Base-by-base conservation (phyloP, 495 filamentous ascomycete species). In the Hyaloscypha variabilis region DNA sequence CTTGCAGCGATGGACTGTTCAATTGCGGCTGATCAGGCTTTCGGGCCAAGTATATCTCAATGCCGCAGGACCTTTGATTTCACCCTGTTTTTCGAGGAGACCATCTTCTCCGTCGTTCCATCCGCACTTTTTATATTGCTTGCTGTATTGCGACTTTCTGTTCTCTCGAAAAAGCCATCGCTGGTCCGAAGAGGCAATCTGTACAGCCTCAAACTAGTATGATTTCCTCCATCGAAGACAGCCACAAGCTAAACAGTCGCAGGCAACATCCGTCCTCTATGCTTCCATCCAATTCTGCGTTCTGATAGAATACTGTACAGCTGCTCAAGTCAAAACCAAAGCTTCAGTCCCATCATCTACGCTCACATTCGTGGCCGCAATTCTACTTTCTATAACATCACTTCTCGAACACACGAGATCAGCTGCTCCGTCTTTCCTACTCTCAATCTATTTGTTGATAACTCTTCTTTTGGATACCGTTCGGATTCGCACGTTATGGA, bases 361-460 rank as follows among this genome's bases (percentile, higher is more conserved):
- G 0, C 51, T 89, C 13, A 63, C 74, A 26, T 73, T 84, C 3
- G 58, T 81, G 24, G 70, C 67, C 19, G 66, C 69, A 2, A 62
- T 76, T 8, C 62, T 77, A 3, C 73, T 76, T 39, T 62, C 60
- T 13, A 50, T 75, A 4, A 64, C 79, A 17, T 82, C 80, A 2
- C 75, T 75, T 60, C 49, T 75, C 29, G 79, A 83, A 61, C 79
- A 83, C 60, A 60, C 58, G 1, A 69, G 72, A n/a, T 69, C 73
- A n/a, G 60, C 80, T 23, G 69, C 76, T 24, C 76, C 81, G 13
- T 90, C 89, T 0, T 75, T 81, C 30, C 65, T 90, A n/a, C 73
- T 91, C 29, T 83, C 84, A 60, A 65, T 77, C 11, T 92, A 88
- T 69, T 76, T 91, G 0, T 77, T 87, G 50, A 68, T 87, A 65